Conservation (phyloP, 805 yeast genomes). For the Yarrowia sp. region DNA sequence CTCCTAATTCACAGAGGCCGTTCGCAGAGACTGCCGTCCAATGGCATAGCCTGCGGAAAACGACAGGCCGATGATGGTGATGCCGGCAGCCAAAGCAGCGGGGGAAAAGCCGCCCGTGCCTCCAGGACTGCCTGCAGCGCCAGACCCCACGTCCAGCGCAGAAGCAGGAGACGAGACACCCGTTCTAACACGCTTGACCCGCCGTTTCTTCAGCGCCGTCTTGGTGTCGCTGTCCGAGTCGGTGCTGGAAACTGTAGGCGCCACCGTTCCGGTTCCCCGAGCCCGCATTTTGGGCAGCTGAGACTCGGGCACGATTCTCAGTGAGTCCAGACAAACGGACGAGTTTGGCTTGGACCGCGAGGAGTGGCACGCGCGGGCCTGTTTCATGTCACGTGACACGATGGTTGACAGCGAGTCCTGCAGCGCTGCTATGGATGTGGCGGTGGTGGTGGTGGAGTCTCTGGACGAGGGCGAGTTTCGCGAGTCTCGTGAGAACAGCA, state of each 20-base stretch:
- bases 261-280: slow-evolving; percentile 3
- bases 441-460: slow-evolving; percentile 6
- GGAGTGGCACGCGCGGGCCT: slow-evolving; percentile 1
- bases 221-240: slow-evolving; percentile 28
- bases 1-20: slow-evolving; percentile 21
- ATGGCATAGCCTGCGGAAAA: slow-evolving; percentile 45
- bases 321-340: slow-evolving; percentile 23
- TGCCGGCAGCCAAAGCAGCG: slow-evolving; percentile 39
- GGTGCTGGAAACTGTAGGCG: slow-evolving; percentile 8
- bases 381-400: slow-evolving; percentile 31
- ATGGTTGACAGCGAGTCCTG: slow-evolving; percentile 28
- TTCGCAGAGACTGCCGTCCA: slow-evolving; percentile 40
- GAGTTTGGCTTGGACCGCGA: slow-evolving; percentile 17
- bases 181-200: slow-evolving; percentile 16
- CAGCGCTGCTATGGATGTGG: slow-evolving; percentile 31
- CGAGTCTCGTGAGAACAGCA: slow-evolving; percentile 6
- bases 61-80: slow-evolving; percentile 42
- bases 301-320: slow-evolving; percentile 30
- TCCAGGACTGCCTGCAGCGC: slow-evolving; percentile 3
- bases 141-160: background rate
- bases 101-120: slow-evolving; percentile 36
- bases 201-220: slow-evolving; percentile 1
- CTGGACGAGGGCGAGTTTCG: slow-evolving; percentile 11
- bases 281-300: slow-evolving; percentile 32
- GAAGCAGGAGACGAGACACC: background rate